Conservation (phyloP, 495 filamentous ascomycete species). For the Penicillium coffeae region DNA sequence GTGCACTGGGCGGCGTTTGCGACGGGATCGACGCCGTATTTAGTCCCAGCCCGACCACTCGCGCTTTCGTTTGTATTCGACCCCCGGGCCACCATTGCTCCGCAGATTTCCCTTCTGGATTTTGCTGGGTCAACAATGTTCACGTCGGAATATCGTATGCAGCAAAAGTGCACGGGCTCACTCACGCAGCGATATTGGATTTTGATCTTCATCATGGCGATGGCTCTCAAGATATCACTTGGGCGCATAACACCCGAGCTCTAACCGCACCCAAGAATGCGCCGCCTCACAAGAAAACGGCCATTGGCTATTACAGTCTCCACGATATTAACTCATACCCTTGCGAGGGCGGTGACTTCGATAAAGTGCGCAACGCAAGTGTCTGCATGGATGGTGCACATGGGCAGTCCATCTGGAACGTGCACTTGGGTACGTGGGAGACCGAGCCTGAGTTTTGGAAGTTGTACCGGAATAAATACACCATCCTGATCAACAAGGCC, state of each 20-base stretch:
- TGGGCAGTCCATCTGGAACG: constrained; percentile 89
- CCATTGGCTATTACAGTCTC: constrained; percentile 91
- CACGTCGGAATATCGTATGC: constrained; percentile 94
- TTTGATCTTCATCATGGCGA: constrained; percentile 97
- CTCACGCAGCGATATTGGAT: constrained; percentile 93
- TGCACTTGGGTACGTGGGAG: constrained; percentile 88
- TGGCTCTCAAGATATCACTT: constrained; percentile 88
- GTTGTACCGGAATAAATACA: constrained; percentile 74
- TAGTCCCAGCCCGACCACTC: constrained; percentile 49
- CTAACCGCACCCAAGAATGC: constrained; percentile 57
- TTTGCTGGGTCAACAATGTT: constrained; percentile 98
- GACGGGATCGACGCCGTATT: constrained; percentile 90
- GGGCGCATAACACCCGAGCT: constrained; percentile 72
- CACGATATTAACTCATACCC: constrained; percentile 98
- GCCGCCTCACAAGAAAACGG: constrained; percentile 68
- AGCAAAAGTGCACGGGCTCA: constrained; percentile 73
- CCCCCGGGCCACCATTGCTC: constrained; percentile 96
- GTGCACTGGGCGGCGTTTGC: constrained; percentile 81
- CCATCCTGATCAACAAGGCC: constrained; percentile 71
- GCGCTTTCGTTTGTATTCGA: constrained; percentile 79
- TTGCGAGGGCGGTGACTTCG: constrained; percentile 82
- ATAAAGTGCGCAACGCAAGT: constrained; percentile 88
- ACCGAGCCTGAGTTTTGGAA: constrained; percentile 81
- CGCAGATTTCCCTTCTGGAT: constrained; percentile 79
- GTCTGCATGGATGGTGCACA: constrained; percentile 90